These are phyloP conservation scores for Termitomyces sp. DNA, from an alignment of 768 basidiomycete genomes.

Conservation along the genomic window DNA sequence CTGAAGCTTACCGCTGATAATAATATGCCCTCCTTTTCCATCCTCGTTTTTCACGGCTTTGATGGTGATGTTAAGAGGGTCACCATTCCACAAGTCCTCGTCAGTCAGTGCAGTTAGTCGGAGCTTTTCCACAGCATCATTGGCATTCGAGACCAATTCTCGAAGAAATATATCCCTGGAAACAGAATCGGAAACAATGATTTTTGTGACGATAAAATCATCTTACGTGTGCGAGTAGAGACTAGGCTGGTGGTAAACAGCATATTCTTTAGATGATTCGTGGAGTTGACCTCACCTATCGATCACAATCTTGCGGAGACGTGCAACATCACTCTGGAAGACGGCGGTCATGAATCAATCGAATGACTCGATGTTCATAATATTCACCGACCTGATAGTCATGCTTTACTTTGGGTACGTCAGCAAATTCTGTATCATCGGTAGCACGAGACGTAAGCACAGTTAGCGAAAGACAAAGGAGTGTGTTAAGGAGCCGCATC, in stretches of 20 bases:
- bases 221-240: constrained; percentile 79
- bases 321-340: constrained; percentile 84
- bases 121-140: constrained; percentile 95
- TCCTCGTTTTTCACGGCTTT: constrained; percentile 67
- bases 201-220: neutral
- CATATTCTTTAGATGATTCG: neutral
- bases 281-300: constrained; percentile 55
- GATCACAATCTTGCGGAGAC: constrained; percentile 90
- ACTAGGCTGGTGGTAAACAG: constrained; percentile 34
- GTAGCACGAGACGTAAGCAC: constrained; percentile 45
- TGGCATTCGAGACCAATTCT: constrained; percentile 90
- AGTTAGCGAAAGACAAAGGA: constrained; percentile 43
- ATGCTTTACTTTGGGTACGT: constrained; percentile 52
- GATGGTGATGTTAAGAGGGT: constrained; percentile 87
- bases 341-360: constrained; percentile 1
- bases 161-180: constrained; percentile 80
- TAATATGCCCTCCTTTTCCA: constrained; percentile 64
- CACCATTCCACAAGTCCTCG: constrained; percentile 64
- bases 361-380: neutral
- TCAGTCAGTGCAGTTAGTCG: constrained; percentile 82
- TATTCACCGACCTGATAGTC: constrained; percentile 60
- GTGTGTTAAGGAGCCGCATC: constrained; percentile 59
- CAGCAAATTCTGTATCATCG: constrained; percentile 37
- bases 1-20: constrained; percentile 63
- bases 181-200: constrained; percentile 4